A percentile compares a stretch with the other conserved stretches of the same genome.
These are phyloP conservation scores for Podospora pseudocomata DNA, from an alignment of 495 filamentous ascomycete genomes.

Conservation along the genomic window DNA sequence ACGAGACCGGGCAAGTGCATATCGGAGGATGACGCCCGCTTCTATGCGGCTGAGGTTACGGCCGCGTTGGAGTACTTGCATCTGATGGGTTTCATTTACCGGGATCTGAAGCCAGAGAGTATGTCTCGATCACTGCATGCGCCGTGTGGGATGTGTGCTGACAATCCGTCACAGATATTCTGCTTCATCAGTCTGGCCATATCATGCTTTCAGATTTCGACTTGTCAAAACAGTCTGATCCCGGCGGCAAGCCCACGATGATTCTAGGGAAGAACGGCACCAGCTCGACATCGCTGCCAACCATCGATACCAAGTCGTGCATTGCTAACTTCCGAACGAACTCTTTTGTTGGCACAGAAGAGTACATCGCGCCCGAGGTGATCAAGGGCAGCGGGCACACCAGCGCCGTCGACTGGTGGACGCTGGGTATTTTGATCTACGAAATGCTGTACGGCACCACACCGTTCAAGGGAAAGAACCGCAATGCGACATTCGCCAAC, in stretches of 20 bases:
- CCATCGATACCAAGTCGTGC: slow-evolving; percentile 96
- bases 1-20: slow-evolving; percentile 96
- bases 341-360: slow-evolving; percentile 96
- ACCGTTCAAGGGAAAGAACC: slow-evolving; percentile 98
- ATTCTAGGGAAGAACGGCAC: slow-evolving; percentile 82
- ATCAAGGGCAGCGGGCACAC: slow-evolving; percentile 99
- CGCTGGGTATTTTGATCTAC: slow-evolving; percentile 91
- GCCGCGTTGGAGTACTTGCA: slow-evolving; percentile 96
- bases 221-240: slow-evolving; percentile 94
- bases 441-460: slow-evolving; percentile 99
- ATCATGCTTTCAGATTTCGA: slow-evolving; percentile 99
- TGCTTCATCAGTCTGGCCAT: slow-evolving; percentile 95
- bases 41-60: slow-evolving; percentile 98
- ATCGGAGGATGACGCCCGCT: slow-evolving; percentile 91
- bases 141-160: neutral
- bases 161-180: slow-evolving; percentile 63
- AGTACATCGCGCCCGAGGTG: slow-evolving; percentile 97
- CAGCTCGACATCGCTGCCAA: slow-evolving; percentile 76
- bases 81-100: slow-evolving; percentile 98
- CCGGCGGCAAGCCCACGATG: slow-evolving; percentile 95
- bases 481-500: slow-evolving; percentile 96
- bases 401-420: slow-evolving; percentile 99
- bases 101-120: slow-evolving; percentile 98
- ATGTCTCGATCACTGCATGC: slow-evolving; percentile 34
- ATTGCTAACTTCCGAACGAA: slow-evolving; percentile 98